Percentiles rank a stretch among this genome's conserved stretches.
phyloP scores from a whole-genome alignment of 805 yeast genomes.

The Nakazawaea wyomingensis region DNA sequence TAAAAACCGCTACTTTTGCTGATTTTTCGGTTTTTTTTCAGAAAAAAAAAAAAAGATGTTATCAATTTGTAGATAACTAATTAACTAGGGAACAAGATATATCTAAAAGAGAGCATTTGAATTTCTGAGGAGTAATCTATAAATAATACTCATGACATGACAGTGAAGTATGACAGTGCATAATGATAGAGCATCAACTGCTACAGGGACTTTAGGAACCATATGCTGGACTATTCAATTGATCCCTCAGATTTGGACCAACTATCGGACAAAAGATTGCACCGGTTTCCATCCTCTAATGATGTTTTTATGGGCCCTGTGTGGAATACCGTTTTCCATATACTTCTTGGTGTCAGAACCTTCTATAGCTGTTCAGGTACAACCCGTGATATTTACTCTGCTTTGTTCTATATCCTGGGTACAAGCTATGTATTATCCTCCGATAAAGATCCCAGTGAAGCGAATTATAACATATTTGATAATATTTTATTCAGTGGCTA shows the following conservation, averaged over 20 bases:
- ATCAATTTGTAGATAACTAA: too few relatives aligned
- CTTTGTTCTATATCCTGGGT: conserved; percentile 44
- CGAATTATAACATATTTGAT: conserved; percentile 27
- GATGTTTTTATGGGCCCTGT: conserved; percentile 77
- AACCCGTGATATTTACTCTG: conserved; percentile 49
- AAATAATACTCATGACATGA: neutral
- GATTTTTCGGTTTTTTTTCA: too few relatives aligned
- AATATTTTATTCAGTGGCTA: conserved; percentile 30
- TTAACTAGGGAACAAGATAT: too few relatives aligned
- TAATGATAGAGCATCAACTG: conserved; percentile 54
- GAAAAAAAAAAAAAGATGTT: too few relatives aligned
- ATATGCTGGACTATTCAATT: conserved; percentile 90
- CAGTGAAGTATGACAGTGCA: conserved; percentile 2
- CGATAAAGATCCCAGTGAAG: conserved; percentile 28
- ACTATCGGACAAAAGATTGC: conserved; percentile 71
- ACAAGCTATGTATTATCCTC: conserved; percentile 51
- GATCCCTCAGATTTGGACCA: conserved; percentile 75
- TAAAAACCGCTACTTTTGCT: too few relatives aligned
- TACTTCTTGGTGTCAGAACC: conserved; percentile 44
- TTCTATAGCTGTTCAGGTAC: conserved; percentile 45
- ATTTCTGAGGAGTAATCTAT: neutral
- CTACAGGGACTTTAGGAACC: conserved; percentile 84
- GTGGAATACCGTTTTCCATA: conserved; percentile 51
- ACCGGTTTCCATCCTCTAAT: conserved; percentile 85
- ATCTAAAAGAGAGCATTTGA: neutral